Conservation (phyloP, 2,329 filamentous ascomycete genomes). For the Microdochium nivale region DNA sequence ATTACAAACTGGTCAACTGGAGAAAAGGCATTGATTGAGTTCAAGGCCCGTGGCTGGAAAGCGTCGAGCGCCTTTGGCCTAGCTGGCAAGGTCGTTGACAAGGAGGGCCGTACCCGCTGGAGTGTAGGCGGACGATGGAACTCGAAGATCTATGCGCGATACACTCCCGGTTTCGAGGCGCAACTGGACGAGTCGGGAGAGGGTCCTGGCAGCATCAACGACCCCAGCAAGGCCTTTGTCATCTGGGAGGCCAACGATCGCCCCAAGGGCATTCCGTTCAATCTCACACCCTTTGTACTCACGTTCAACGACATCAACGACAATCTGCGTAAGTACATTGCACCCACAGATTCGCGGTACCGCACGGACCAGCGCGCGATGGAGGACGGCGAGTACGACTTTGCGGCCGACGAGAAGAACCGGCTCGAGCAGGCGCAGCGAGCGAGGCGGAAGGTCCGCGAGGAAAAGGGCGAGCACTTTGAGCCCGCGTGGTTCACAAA, state of each 20-base stretch:
- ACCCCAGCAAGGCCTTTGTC: slow-evolving; percentile 70
- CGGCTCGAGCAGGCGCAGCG: slow-evolving; percentile 88
- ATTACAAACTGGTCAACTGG: slow-evolving; percentile 96
- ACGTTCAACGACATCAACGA: slow-evolving; percentile 90
- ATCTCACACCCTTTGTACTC: slow-evolving; percentile 90
- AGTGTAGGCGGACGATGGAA: slow-evolving; percentile 95
- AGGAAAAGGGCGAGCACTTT: slow-evolving; percentile 74
- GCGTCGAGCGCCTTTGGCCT: slow-evolving; percentile 86
- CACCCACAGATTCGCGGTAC: slow-evolving; percentile 89
- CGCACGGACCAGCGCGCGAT: slow-evolving; percentile 93
- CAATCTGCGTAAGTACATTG: slow-evolving; percentile 65
- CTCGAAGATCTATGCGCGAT: slow-evolving; percentile 88
- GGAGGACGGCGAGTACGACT: slow-evolving; percentile 96
- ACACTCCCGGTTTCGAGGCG: slow-evolving; percentile 84
- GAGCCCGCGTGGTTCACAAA: slow-evolving; percentile 77
- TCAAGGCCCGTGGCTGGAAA: slow-evolving; percentile 95
- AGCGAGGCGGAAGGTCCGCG: slow-evolving; percentile 61
- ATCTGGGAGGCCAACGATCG: slow-evolving; percentile 86
- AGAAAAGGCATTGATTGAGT: slow-evolving; percentile 81
- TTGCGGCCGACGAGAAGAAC: slow-evolving; percentile 90
- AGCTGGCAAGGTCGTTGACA: slow-evolving; percentile 74
- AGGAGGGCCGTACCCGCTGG: slow-evolving; percentile 72
- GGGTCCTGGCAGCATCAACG: slow-evolving; percentile 46
- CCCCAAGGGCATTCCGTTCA: slow-evolving; percentile 84
- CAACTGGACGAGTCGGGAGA: slow-evolving; percentile 51